Base-by-base conservation (phyloP, 352 stramenopile genomes). In the Phytophthora ramorum region DNA sequence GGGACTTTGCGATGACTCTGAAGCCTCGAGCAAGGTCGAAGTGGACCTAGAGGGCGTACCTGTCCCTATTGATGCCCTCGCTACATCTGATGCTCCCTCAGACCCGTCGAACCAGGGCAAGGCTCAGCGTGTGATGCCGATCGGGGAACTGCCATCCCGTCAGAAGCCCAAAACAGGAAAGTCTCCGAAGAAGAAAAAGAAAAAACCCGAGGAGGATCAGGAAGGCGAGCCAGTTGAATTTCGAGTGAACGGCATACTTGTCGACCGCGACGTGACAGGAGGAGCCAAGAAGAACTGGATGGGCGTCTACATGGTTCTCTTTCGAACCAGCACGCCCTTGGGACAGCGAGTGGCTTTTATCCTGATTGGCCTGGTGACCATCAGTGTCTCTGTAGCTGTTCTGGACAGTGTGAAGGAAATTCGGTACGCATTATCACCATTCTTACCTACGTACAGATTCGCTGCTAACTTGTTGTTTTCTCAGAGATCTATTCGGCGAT, bases 341-440 rank as follows among this genome's bases (percentile, higher is more conserved):
- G 85, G 85, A 12, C 85, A 93, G 63, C 65, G 61, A 52, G 76
- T 91, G 28, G 85, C 85, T 19, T 78, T 93, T 37, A 76, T 85
- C 16, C 55, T 93, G 37, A 79, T 93, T 37, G 75, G 89, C 38
- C 73, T 91, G 62, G 85, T 93, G 34, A 90, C 79, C 16, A 58
- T 90, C 40, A 91, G 83, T 38, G 84, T 93, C 44, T 85, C 73
- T 7, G 69, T 46, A 87, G 83, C 83, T 16, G 81, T 92, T 35
- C 61, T 92, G 28, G 83, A 92, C 22, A 92, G 83, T 30, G 81
- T 90, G 4, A 87, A 89, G 24, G 66, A 81, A 37, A 89, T 90
- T 68, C 76, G 79, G 83, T 90, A 66, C 63, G 37, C 10, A 12
- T 7, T 17, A 8, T 12, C 28, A 26, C 19, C 17, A 3, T 35